A percentile compares a stretch with the other conserved stretches of the same genome.
phyloP scores from a whole-genome alignment of 768 basidiomycete species.

The Tulasnella sp. region DNA sequence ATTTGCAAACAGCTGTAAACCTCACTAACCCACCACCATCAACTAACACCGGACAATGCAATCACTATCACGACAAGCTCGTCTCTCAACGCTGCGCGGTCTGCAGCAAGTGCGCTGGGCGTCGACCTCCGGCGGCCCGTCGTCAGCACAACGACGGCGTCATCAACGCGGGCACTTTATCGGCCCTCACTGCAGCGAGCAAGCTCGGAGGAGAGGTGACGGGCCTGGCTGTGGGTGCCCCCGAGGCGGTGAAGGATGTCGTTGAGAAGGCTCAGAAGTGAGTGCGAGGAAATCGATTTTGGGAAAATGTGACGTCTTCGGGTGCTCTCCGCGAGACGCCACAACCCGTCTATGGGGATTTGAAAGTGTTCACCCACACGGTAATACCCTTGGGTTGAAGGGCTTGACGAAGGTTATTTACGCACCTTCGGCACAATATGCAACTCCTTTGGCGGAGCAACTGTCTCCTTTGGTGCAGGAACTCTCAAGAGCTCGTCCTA shows the following conservation, averaged over 20 bases:
- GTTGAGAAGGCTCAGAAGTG: slow-evolving; percentile 76
- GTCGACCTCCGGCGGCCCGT: slow-evolving; percentile 4
- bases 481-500: slow-evolving; percentile 50
- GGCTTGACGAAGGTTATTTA: slow-evolving; percentile 58
- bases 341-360: background rate
- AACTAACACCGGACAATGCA: background rate
- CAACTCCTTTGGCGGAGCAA: slow-evolving; percentile 58
- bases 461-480: slow-evolving; percentile 75
- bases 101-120: background rate
- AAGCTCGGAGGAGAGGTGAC: slow-evolving; percentile 80
- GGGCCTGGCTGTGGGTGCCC: slow-evolving; percentile 57
- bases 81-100: background rate
- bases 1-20: no score
- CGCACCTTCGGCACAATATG: slow-evolving; percentile 58
- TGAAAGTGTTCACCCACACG: background rate
- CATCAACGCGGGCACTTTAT: slow-evolving; percentile 75
- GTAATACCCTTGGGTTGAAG: slow-evolving; percentile 38
- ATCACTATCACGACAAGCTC: background rate
- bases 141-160: slow-evolving; percentile 54
- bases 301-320: background rate
- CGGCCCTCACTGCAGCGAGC: slow-evolving; percentile 82
- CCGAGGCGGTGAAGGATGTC: slow-evolving; percentile 51
- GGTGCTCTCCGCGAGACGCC: background rate
- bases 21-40: background rate
- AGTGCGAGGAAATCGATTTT: slow-evolving; percentile 14